phyloP scores from a whole-genome alignment of 805 yeast genomes.

The Starmerella riodocensis region DNA sequence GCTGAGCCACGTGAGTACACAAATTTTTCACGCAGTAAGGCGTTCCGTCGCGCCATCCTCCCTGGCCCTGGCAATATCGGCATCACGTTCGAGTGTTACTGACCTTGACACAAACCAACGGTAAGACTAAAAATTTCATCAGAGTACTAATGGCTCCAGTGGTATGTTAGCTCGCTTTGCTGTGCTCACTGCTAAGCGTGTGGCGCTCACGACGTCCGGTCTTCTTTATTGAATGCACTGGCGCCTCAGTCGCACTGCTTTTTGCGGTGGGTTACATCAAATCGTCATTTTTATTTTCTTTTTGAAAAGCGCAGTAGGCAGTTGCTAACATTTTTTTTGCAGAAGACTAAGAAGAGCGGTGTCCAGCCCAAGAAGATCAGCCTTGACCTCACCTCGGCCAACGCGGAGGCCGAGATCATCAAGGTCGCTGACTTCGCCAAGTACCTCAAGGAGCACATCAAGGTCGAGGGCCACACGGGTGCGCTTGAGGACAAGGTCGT shows the following conservation, averaged over 20 bases:
- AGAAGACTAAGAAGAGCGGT: constrained; percentile 47
- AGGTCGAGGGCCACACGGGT: constrained; percentile 93
- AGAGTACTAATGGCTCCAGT: constrained; percentile 70
- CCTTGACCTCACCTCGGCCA: constrained; percentile 92
- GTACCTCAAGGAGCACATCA: constrained; percentile 98
- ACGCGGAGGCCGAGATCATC: constrained; percentile 95
- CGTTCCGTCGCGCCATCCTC: background rate
- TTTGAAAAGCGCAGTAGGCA: constrained; percentile 53
- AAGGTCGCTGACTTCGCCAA: constrained; percentile 96
- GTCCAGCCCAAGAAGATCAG: constrained; percentile 69
- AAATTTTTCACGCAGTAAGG: constrained; percentile 3
- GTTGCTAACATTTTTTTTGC: constrained; percentile 33
- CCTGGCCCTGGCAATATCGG: background rate
- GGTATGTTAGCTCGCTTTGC: constrained; percentile 51
- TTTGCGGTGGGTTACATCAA: constrained; percentile 22
- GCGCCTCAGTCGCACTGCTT: constrained; percentile 4
- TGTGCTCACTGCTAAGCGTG: constrained; percentile 24
- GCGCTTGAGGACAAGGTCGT: constrained; percentile 92
- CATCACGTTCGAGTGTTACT: too few species aligned
- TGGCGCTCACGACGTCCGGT: background rate
- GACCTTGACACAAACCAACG: constrained; percentile 1
- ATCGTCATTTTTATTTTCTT: constrained; percentile 12
- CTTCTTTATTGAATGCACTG: constrained; percentile 1
- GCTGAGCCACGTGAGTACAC: background rate
- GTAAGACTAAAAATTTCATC: constrained; percentile 10